Percentiles rank a stretch among this genome's conserved stretches.
Evolutionary conservation across 2,329 filamentous ascomycete species (phyloP).

Genomic region (Cordyceps fumosorosea): DNA sequence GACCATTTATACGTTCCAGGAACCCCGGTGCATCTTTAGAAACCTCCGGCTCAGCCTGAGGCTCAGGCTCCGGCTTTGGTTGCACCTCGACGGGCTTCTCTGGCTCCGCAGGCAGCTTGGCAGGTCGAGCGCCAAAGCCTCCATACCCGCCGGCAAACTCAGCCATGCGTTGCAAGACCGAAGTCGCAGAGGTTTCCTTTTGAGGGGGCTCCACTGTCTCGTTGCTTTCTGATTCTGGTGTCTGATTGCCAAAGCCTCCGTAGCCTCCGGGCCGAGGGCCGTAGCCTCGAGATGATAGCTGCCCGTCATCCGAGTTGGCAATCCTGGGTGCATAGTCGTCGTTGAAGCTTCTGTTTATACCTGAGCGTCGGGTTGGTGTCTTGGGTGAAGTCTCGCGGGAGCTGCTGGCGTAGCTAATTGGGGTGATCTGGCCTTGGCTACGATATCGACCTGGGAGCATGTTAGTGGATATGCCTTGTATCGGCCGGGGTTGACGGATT

Average conservation of each 20-base stretch:
- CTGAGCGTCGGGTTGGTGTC: constrained; percentile 42
- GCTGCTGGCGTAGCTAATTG: constrained; percentile 53
- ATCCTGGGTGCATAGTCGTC: constrained; percentile 42
- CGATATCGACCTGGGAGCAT: constrained; percentile 43
- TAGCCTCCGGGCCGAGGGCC: constrained; percentile 41
- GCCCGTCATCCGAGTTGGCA: constrained; percentile 34
- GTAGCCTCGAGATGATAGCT: constrained; percentile 31
- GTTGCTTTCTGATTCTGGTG: constrained; percentile 32
- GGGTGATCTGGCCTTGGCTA: constrained; percentile 54
- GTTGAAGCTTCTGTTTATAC: constrained; percentile 31
- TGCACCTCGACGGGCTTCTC: not conserved
- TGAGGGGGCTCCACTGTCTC: constrained; percentile 31
- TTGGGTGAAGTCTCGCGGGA: constrained; percentile 59
- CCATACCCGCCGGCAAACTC: constrained; percentile 42
- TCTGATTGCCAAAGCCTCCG: constrained; percentile 39
- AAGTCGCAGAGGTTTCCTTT: not conserved
- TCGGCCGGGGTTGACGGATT: not conserved
- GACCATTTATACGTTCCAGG: constrained; percentile 14
- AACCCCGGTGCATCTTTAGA: not conserved
- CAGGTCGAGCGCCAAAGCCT: not conserved
- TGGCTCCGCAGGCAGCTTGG: not conserved
- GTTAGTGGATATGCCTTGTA: constrained; percentile 18
- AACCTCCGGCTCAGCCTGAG: not conserved
- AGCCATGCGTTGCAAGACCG: constrained; percentile 56
- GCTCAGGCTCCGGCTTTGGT: not conserved